Evolutionary conservation across 768 basidiomycete genomes (phyloP), one percentile per base, ranked within the genome.

Genomic region (Xerocomus spinulosus): DNA sequence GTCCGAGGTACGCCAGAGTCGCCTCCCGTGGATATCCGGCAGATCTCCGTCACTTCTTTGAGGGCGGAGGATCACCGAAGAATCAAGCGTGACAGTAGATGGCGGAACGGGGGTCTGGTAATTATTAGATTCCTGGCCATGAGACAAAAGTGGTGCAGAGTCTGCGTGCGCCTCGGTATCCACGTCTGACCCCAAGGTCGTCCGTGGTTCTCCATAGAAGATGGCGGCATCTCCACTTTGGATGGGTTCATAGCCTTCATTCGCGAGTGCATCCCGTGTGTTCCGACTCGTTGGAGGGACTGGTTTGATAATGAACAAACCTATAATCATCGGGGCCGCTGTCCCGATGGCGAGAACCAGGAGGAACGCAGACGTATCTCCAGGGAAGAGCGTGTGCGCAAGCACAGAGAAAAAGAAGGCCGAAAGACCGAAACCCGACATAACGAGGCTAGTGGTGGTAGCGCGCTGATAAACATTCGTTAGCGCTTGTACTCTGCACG

Each of bases 351-450:
- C 78, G 5, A 96, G 79, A 4, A 91, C 67, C 0, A 86, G 73
- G 1, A 97, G 68, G 58, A 95, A 86, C 2, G 81, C 76, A 1
- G 84, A 85, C 0, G 87, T 88, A 57, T 92, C 76, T 0, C 88
- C 91, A 0, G 87, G 82, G 58, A 82, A 94, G 35, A 83, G 63
- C 0, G 78, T 58, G 47, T 85, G 83, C 0, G 90, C 82, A 30
- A 94, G 68, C 1, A 82, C 76, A 12, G 89, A 87, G 68, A 94
- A 96, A 52, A 88, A 73, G 72, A 95, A 95, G 0, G 93, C 93
- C 0, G 90, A 92, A 14, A 97, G 79, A 0, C 93, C 92, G 53
- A 90, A 92, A 26, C 90, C 92, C 0, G 90, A 89, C 17, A 92
- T 67, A 28, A 93, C 91, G 9, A 91, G 62, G 2, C 85, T 85